phyloP scores from a whole-genome alignment of 1,284 basidiomycete genomes.

The Ceratobasidium sp. region DNA sequence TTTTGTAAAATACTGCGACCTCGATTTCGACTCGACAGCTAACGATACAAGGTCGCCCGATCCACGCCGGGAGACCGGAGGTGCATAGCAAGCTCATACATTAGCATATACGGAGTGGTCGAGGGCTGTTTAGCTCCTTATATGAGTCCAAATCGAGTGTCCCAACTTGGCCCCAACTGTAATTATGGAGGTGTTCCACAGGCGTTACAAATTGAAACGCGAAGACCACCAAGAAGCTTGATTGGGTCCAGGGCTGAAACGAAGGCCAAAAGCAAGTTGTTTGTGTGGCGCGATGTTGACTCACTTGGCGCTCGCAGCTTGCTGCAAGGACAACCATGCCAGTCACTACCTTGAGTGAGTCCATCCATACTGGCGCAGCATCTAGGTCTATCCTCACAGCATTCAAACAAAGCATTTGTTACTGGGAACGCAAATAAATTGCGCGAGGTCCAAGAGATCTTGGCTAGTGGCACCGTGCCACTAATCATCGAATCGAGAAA shows the following conservation, averaged over 20 bases:
- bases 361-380: background rate
- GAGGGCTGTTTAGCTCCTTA: background rate
- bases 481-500: constrained; percentile 76
- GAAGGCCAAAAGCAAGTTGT: constrained; percentile 3
- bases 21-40: background rate
- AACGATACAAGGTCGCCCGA: background rate
- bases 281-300: constrained; percentile 22
- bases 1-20: background rate
- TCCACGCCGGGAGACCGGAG: background rate
- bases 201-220: constrained; percentile 6
- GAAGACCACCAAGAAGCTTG: background rate
- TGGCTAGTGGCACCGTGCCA: constrained; percentile 65
- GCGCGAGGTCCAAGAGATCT: constrained; percentile 85
- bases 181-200: constrained; percentile 1
- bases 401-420: constrained; percentile 78
- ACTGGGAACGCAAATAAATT: constrained; percentile 97
- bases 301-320: constrained; percentile 13
- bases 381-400: constrained; percentile 9
- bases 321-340: constrained; percentile 14
- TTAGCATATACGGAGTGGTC: background rate
- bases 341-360: constrained; percentile 31
- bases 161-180: no score
- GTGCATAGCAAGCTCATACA: background rate
- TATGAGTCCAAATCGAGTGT: no score
- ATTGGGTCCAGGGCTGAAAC: constrained; percentile 21